phyloP scores from a whole-genome alignment of 2,329 filamentous ascomycete genomes.

The Curvularia lunata region DNA sequence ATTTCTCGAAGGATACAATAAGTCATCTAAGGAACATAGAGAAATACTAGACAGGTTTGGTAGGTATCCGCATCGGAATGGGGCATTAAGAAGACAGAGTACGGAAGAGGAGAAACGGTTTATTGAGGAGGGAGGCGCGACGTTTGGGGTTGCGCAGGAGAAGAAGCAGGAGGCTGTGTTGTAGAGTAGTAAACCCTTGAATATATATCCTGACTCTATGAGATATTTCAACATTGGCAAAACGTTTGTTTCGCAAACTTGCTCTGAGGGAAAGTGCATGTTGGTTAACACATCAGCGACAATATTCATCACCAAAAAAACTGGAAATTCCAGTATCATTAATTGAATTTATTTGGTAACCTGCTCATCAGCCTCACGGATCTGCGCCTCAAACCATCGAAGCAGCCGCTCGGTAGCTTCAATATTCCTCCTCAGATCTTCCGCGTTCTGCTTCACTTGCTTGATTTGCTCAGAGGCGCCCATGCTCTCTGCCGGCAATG shows the following conservation, averaged over 20 bases:
- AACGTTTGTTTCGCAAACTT: not conserved
- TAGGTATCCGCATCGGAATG: slow-evolving; percentile 66
- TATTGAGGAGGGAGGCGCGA: slow-evolving; percentile 54
- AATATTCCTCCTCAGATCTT: slow-evolving; percentile 15
- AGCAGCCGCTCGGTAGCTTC: slow-evolving; percentile 25
- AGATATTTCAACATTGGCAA: not conserved
- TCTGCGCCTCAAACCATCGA: slow-evolving; percentile 23
- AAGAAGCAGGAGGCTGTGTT: not conserved
- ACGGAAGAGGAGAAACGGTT: slow-evolving; percentile 60
- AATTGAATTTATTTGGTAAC: not conserved
- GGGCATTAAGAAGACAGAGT: slow-evolving; percentile 55
- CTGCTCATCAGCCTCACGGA: slow-evolving; percentile 18
- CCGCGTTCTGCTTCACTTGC: slow-evolving; percentile 7
- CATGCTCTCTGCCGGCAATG: slow-evolving; percentile 6
- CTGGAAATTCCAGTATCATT: no score
- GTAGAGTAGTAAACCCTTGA: not conserved
- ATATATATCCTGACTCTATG: not conserved
- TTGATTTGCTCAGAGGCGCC: slow-evolving; percentile 5
- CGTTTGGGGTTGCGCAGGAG: slow-evolving; percentile 47
- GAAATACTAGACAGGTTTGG: slow-evolving; percentile 62
- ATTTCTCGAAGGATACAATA: slow-evolving; percentile 39
- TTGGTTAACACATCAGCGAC: not conserved
- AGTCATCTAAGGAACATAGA: slow-evolving; percentile 56
- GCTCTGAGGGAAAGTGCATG: not conserved
- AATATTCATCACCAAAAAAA: not conserved